These are phyloP conservation scores for Dactylellina leptospora DNA, from an alignment of 2,329 filamentous ascomycete species.

Conservation along the genomic window DNA sequence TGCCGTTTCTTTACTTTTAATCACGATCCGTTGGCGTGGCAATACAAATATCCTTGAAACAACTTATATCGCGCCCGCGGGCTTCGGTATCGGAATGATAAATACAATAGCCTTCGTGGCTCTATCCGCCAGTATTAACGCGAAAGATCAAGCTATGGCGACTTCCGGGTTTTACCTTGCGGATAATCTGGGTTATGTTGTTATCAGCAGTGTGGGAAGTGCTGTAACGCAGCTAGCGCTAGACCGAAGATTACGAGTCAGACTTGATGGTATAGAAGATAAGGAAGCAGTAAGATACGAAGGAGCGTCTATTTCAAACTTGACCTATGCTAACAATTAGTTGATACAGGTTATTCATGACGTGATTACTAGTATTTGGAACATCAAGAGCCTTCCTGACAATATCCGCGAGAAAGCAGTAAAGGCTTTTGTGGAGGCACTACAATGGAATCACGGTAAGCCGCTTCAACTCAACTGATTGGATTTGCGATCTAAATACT, in stretches of 20 bases:
- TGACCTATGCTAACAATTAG: neutral
- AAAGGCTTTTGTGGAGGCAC: conserved; percentile 39
- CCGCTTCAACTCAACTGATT: too few species aligned
- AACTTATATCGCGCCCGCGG: conserved; percentile 68
- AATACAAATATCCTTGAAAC: conserved; percentile 61
- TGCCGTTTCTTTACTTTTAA: conserved; percentile 37
- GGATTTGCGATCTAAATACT: too few species aligned
- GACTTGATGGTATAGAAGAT: conserved; percentile 11
- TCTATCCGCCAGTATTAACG: conserved; percentile 34
- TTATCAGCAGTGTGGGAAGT: conserved; percentile 37
- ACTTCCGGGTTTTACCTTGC: conserved; percentile 47
- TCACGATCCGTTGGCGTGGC: conserved; percentile 68
- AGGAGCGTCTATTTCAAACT: neutral
- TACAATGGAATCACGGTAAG: conserved; percentile 49
- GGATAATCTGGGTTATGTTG: conserved; percentile 45
- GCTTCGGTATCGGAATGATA: conserved; percentile 61
- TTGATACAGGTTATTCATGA: conserved; percentile 34
- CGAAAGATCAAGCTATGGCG: conserved; percentile 41
- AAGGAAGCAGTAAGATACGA: conserved; percentile 19
- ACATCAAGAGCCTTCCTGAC: conserved; percentile 13
- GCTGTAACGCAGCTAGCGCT: conserved; percentile 40
- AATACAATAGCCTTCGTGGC: conserved; percentile 45
- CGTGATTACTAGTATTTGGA: conserved; percentile 35
- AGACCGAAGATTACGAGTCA: conserved; percentile 14
- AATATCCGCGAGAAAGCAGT: conserved; percentile 27